These are phyloP conservation scores for Backusella macrospora DNA, from an alignment of 192 early-diverging fungal genomes.

Conservation along the genomic window DNA sequence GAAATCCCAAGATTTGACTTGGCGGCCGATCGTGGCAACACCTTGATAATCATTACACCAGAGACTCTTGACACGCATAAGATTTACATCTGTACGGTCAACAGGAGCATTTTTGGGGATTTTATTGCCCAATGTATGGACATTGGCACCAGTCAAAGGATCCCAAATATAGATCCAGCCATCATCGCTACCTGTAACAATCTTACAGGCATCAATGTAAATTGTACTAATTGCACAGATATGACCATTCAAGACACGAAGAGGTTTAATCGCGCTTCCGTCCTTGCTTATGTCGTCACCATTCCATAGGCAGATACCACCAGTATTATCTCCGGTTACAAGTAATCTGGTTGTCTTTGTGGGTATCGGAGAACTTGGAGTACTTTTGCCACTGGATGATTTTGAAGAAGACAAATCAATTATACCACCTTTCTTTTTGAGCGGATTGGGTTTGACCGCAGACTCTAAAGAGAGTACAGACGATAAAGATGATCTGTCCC, in stretches of 20 bases:
- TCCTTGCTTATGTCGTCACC: conserved; percentile 38
- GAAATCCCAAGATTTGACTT: conserved; percentile 62
- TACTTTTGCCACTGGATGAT: not conserved
- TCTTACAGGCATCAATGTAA: conserved; percentile 41
- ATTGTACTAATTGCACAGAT: conserved; percentile 32
- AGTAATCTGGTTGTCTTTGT: conserved; percentile 31
- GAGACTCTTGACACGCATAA: conserved; percentile 40
- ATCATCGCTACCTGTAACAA: conserved; percentile 50
- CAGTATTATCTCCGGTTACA: conserved; percentile 53
- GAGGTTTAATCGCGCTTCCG: conserved; percentile 31
- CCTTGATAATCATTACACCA: conserved; percentile 45
- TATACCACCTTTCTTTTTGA: conserved; percentile 7
- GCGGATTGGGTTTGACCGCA: not conserved
- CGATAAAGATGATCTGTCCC: conserved; percentile 25
- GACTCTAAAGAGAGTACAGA: conserved; percentile 18
- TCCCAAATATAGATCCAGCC: conserved; percentile 62
- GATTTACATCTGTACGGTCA: conserved; percentile 38
- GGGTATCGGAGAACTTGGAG: not conserved
- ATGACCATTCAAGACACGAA: conserved; percentile 30
- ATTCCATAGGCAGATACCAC: conserved; percentile 59
- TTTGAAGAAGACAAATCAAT: conserved; percentile 14
- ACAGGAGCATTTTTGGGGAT: conserved; percentile 37
- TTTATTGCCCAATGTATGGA: conserved; percentile 27
- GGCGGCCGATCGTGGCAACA: conserved; percentile 48
- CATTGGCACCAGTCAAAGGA: conserved; percentile 46